Percentiles rank a stretch among this genome's conserved stretches.
Conservation (phyloP, 1,284 basidiomycete genomes). For the Cerioporus squamosus region DNA sequence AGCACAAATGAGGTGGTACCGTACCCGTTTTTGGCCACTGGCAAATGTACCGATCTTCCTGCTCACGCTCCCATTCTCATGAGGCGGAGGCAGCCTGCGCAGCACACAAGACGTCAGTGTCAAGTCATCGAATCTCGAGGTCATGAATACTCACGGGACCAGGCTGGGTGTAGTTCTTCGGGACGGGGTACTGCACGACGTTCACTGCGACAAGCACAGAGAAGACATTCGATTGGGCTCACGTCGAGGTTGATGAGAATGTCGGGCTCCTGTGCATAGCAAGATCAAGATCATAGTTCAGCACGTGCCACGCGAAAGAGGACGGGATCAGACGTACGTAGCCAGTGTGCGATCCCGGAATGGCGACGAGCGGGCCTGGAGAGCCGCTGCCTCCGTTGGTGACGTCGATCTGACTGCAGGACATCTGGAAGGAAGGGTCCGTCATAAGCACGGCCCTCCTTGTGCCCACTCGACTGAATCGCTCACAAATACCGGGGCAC, state of each 20-base stretch:
- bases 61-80: too few relatives aligned
- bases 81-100: conserved; percentile 18
- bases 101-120: background rate
- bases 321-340: conserved; percentile 1
- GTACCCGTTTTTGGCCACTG: too few relatives aligned
- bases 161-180: conserved; percentile 26
- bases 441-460: background rate
- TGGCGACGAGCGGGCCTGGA: conserved; percentile 40
- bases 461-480: background rate
- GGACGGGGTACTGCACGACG: conserved; percentile 23
- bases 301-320: background rate
- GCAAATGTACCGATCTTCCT: too few relatives aligned
- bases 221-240: background rate
- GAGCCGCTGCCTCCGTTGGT: conserved; percentile 40
- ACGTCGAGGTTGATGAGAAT: conserved; percentile 37
- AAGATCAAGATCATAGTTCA: conserved; percentile 7
- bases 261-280: conserved; percentile 26
- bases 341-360: conserved; percentile 44
- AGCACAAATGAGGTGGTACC: too few relatives aligned
- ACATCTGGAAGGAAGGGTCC: conserved; percentile 8
- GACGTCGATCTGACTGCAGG: conserved; percentile 38
- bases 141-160: conserved; percentile 20
- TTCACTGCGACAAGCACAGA: background rate
- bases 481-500: conserved; percentile 34
- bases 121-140: background rate